Evolutionary conservation across 306 rosid species (phyloP), one percentile per base, ranked within the genome.

Genomic region (Astragalus glycyphyllos): DNA sequence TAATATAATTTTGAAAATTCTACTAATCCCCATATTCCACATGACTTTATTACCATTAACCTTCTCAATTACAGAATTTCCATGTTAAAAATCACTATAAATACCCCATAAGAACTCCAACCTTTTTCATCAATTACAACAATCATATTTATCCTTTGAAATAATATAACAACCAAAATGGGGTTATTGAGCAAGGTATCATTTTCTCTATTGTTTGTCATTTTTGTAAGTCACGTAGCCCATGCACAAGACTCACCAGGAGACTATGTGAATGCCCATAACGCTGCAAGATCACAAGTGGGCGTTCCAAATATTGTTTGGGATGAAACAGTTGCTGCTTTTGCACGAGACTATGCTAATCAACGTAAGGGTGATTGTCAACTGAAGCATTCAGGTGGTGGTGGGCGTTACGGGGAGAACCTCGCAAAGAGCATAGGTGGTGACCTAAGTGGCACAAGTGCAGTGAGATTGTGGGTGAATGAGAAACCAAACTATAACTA

Each of bases 191-290:
- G 6, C 54, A 69, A 23, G 53, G 41, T 69, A 50, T 53, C 57
- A 16, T 10, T 63, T 16, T 31, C 16, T 65, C 1, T 63, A 3
- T 0, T 53, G 8, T 54, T 12, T 65, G 31, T 65, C 4, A 6
- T 35, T 4, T 32, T 23, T 0, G 32, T 64, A 11, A 11, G 57
- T 44, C 0, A 42, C 1, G 34, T 45, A 11, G 44, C 77, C 16
- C 17, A 14, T 11, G 85, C 83, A 1, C 84, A 84, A 41, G 34
- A 78, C 60, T 47, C 82, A 20, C 56, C 29, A 0, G n/a, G 13
- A 4, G 86, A 84, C 32, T 84, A 26, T 7, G 8, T 72, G 12
- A 46, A 76, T 0, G 80, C 73, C 1, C 89, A 82, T 77, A 85
- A 82, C 68, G 34, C 32, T 0, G 73, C 74, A 14, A 66, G 89